Evolutionary conservation across 2,329 filamentous ascomycete species (phyloP).

Genomic region (Epichloe typhina): DNA sequence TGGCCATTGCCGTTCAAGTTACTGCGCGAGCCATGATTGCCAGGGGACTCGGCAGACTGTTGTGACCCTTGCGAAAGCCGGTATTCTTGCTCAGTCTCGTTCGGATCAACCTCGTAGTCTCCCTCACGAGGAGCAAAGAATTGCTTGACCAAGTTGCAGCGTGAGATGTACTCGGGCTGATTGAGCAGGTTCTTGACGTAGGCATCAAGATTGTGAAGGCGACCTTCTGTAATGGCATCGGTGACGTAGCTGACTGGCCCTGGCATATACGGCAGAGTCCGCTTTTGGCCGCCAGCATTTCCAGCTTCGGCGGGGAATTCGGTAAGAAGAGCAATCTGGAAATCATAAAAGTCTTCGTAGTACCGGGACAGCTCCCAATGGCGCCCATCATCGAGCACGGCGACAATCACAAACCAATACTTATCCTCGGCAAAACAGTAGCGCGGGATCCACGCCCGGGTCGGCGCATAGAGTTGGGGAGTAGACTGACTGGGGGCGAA

Average conservation of each 20-base stretch:
- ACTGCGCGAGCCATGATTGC: constrained; percentile 45
- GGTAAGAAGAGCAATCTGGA: constrained; percentile 88
- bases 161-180: constrained; percentile 73
- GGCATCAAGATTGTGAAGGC: constrained; percentile 82
- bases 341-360: constrained; percentile 98
- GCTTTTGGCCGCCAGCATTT: constrained; percentile 63
- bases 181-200: constrained; percentile 87
- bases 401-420: constrained; percentile 97
- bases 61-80: constrained; percentile 59
- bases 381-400: constrained; percentile 75
- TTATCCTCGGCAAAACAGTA: constrained; percentile 97
- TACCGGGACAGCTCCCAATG: constrained; percentile 90
- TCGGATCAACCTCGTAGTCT: constrained; percentile 83
- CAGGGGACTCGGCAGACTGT: constrained; percentile 51
- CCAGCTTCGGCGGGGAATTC: constrained; percentile 89
- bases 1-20: constrained; percentile 48
- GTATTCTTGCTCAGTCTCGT: constrained; percentile 61
- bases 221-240: constrained; percentile 89
- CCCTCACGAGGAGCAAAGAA: constrained; percentile 84
- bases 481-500: constrained; percentile 27
- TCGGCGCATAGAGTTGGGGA: constrained; percentile 56
- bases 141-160: constrained; percentile 71
- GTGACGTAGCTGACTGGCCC: constrained; percentile 96
- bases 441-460: constrained; percentile 73
- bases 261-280: constrained; percentile 91